A percentile compares a stretch with the other conserved stretches of the same genome.
These are phyloP conservation scores for Drechmeria coniospora DNA, from an alignment of 2,329 filamentous ascomycete genomes.

Conservation along the genomic window DNA sequence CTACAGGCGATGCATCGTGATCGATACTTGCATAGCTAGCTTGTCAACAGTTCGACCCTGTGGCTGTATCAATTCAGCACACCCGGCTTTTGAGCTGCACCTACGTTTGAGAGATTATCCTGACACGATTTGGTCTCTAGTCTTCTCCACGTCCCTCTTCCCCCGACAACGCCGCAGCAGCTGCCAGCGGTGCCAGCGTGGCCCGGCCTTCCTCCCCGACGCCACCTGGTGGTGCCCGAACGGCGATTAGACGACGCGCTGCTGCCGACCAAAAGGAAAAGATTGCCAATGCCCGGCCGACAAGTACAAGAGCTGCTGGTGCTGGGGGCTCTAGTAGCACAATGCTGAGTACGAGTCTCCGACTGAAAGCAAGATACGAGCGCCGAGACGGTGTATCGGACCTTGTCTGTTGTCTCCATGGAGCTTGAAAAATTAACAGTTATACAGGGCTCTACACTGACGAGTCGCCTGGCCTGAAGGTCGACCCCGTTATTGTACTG, in stretches of 20 bases:
- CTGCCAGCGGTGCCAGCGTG: constrained; percentile 51
- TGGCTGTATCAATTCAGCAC: no score
- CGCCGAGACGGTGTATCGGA: no score
- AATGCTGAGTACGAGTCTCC: constrained; percentile 68
- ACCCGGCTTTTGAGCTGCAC: no score
- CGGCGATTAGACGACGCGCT: constrained; percentile 85
- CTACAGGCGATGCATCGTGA: not conserved
- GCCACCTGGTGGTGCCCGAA: constrained; percentile 84
- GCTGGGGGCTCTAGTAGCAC: constrained; percentile 94
- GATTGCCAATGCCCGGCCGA: constrained; percentile 81
- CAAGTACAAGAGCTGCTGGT: constrained; percentile 82
- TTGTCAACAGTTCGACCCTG: no score
- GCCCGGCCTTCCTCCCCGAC: constrained; percentile 74
- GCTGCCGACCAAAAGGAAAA: constrained; percentile 97
- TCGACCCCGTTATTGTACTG: constrained; percentile 93
- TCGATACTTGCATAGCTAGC: no score
- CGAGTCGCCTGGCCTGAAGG: constrained; percentile 91
- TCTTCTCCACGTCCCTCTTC: constrained; percentile 47
- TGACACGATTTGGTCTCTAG: constrained; percentile 15
- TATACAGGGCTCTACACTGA: constrained; percentile 79
- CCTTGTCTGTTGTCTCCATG: no score
- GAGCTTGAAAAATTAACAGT: constrained; percentile 10
- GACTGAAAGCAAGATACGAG: no score
- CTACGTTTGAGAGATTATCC: no score
- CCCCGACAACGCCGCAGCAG: constrained; percentile 38